Base-by-base conservation (phyloP, 225 moss, liverwort and hornwort species). In the Marchantia paleacea region DNA sequence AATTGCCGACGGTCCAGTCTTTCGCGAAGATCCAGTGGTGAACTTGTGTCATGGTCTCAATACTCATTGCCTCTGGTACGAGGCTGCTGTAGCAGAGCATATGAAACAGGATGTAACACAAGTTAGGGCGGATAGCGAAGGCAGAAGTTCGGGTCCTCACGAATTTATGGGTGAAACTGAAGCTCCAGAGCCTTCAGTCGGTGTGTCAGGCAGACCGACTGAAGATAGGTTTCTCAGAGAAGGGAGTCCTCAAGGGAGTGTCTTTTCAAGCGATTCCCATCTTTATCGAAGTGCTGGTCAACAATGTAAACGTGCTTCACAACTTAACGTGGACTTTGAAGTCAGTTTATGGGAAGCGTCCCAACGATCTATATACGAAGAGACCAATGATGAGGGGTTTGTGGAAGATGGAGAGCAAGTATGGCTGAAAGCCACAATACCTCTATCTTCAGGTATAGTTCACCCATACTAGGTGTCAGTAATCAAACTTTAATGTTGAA, bases 31-130 rank as follows among this genome's bases (percentile, higher is more conserved):
- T 79, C 90, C 97, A 22, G 80, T 90, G 54, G 82, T 92, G 76
- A 92, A 91, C 79, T 88, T 97, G 11, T 95, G 93, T 80, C 92
- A 95, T 80, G 97, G 97, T 12, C 89, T 91, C 53, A 95, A 91
- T 72, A 85, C 92, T 47, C 91, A 95, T 84, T 85, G 84, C 77
- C 79, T 97, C 55, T 97, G 95, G 97, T 85, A 90, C 65, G 91
- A 92, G 63, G 90, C 92, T 61, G 92, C 86, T 55, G 77, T 86
- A 8, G 86, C 92, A 81, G 97, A 95, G 57, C 83, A 91, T 52
- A 87, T 87, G 47, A 91, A 86, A 47, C 75, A 85, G 60, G 80
- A 83, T 31, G 75, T 82, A 22, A 55, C 83, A 61, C 90, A 85
- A 60, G 82, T 83, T 18, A 90, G 88, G 79, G 83, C 67, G 57